These are phyloP conservation scores for Leccinum pachyderme DNA, from an alignment of 1,284 basidiomycete species.

Conservation along the genomic window DNA sequence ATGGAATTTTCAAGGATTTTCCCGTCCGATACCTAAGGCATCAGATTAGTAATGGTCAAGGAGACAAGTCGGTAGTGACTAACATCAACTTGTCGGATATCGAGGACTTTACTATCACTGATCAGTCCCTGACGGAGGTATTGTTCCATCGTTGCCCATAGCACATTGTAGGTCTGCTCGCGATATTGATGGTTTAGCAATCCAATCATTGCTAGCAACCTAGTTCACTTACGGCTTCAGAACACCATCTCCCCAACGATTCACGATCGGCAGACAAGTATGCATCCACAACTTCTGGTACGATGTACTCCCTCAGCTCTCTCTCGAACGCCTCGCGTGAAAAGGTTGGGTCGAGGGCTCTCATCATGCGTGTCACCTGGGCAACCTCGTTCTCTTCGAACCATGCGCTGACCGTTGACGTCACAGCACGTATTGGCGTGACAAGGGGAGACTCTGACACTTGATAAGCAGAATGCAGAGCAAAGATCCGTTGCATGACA, in stretches of 20 bases:
- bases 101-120: constrained; percentile 88
- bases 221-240: constrained; percentile 79
- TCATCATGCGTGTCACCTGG: constrained; percentile 87
- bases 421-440: constrained; percentile 78
- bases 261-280: constrained; percentile 90
- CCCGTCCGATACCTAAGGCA: constrained; percentile 63
- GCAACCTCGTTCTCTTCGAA: constrained; percentile 99
- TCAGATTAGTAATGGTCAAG: constrained; percentile 4
- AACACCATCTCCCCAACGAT: constrained; percentile 87
- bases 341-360: constrained; percentile 84
- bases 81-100: constrained; percentile 94
- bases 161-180: constrained; percentile 86
- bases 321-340: constrained; percentile 84
- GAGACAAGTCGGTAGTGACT: constrained; percentile 27
- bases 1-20: constrained; percentile 89
- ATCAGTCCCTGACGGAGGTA: constrained; percentile 89
- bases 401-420: constrained; percentile 82
- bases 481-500: constrained; percentile 57
- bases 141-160: constrained; percentile 97
- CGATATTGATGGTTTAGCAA: neutral
- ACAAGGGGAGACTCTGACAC: constrained; percentile 94
- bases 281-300: constrained; percentile 97
- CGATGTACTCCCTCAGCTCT: constrained; percentile 94
- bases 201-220: neutral
- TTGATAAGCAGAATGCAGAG: constrained; percentile 75